Conservation (phyloP, 2,329 filamentous ascomycete genomes). For the Ophiocordyceps camponoti-floridani region DNA sequence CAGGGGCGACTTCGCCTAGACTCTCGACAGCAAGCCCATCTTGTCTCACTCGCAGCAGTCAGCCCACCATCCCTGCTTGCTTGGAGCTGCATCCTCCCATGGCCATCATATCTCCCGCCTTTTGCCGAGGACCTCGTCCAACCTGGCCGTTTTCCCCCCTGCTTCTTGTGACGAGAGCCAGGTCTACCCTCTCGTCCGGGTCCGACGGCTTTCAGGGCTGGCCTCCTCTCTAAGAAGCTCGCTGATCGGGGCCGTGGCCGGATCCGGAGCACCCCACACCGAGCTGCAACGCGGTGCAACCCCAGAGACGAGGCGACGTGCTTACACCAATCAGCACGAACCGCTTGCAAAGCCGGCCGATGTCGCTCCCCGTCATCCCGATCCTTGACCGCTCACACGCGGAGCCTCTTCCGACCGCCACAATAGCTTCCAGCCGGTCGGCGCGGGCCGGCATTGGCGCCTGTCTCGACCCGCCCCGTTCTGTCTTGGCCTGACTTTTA, state of each 20-base stretch:
- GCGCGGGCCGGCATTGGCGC: not conserved
- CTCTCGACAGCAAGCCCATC: too few relatives aligned
- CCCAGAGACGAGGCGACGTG: not conserved
- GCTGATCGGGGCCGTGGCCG: constrained; percentile 14
- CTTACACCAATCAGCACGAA: constrained; percentile 11
- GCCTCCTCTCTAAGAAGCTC: not conserved
- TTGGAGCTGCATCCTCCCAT: too few relatives aligned
- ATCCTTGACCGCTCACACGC: not conserved
- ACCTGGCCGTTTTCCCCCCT: not conserved
- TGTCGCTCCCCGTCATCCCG: not conserved
- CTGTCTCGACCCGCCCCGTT: not conserved
- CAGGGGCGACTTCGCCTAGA: too few relatives aligned
- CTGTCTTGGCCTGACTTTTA: not conserved
- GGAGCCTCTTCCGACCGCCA: not conserved
- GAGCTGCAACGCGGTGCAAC: constrained; percentile 3
- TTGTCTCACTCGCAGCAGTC: too few relatives aligned
- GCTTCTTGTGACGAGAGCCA: too few relatives aligned
- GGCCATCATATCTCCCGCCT: not conserved
- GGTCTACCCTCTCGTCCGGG: not conserved
- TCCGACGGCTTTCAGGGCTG: not conserved
- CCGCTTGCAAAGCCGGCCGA: constrained; percentile 9
- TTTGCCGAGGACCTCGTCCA: not conserved
- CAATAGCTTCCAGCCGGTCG: not conserved
- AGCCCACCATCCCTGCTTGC: too few relatives aligned
- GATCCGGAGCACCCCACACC: constrained; percentile 12